phyloP scores from a whole-genome alignment of 306 rosid species.

The Sindora glabra region DNA sequence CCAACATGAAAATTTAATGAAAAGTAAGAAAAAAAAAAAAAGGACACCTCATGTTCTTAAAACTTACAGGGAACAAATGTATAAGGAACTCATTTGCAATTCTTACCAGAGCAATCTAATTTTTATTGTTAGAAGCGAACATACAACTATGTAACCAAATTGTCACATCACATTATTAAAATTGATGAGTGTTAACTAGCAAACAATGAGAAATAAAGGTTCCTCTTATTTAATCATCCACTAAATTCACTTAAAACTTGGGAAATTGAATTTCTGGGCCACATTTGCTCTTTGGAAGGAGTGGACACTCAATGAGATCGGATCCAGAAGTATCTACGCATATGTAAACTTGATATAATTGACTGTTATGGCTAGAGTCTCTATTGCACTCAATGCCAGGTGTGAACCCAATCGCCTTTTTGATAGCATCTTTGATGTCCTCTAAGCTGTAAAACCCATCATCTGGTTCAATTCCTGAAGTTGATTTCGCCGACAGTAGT shows the following conservation, averaged over 20 bases:
- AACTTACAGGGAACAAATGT: no score
- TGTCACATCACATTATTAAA: no score
- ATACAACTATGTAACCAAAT: no score
- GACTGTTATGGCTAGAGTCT: constrained; percentile 35
- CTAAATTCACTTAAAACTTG: constrained; percentile 11
- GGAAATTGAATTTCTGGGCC: constrained; percentile 41
- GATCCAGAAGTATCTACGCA: constrained; percentile 60
- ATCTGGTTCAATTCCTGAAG: constrained; percentile 55
- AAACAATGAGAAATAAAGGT: no score
- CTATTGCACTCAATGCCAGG: constrained; percentile 59
- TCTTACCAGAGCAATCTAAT: no score
- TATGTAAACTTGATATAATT: constrained; percentile 52
- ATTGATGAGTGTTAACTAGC: no score
- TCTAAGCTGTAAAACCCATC: constrained; percentile 48
- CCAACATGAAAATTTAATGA: no score
- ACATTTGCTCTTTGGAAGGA: constrained; percentile 38
- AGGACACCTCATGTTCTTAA: no score
- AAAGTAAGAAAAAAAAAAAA: no score
- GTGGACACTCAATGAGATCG: constrained; percentile 46
- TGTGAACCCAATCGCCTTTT: constrained; percentile 31
- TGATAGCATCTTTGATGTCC: constrained; percentile 33
- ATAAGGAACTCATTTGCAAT: no score
- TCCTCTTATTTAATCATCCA: no score
- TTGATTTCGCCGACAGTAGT: not conserved
- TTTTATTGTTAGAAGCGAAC: no score